Base-by-base conservation (phyloP, 495 filamentous ascomycete genomes). In the Aspergillus campestris region DNA sequence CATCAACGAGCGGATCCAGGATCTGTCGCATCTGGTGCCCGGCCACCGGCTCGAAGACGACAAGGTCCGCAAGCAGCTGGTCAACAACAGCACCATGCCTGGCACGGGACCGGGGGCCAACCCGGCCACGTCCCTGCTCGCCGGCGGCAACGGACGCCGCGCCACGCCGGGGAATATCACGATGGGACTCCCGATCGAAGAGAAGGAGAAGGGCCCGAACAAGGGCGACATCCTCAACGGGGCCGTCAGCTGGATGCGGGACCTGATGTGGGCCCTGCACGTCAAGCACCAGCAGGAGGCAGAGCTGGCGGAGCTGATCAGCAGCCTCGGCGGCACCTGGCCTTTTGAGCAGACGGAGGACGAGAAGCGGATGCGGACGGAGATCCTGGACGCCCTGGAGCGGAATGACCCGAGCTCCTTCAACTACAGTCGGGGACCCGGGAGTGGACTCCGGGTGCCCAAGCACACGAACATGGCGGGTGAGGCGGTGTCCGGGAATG, bases 191-290 rank as follows among this genome's bases (percentile, higher is more conserved):
- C 87, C 90, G 0, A 79, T 91, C 27, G 92, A 98, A 54, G 92
- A 98, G 50, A 98, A 97, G 55, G 92, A 98, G 65, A 96, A 97
- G 52, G 94, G 94, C 1, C 92, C 92, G 0, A 97, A 97, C 73
- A 98, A 98, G 67, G 92, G 92, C 34, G 92, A 98, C 58, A 97
- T 98, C 42, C 81, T 98, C 44, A 97, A 97, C 59, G 92, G 92
- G 28, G 86, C 92, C 11, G 92, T 98, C 38, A 84, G 86, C 64
- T 98, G 92, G 92, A 95, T 84, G 48, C 82, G 91, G 37, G 92
- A 98, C 65, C 71, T 98, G 35, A 97, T 98, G 92, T 97, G 92
- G 92, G 78, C 89, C 60, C 69, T 95, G 33, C 78, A 94, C 52
- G 68, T 83, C 49, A 94, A 95, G 64, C 72, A 91, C 40, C 81